These are phyloP conservation scores for Hypholoma fasciculare DNA, from an alignment of 768 basidiomycete genomes.

Conservation along the genomic window DNA sequence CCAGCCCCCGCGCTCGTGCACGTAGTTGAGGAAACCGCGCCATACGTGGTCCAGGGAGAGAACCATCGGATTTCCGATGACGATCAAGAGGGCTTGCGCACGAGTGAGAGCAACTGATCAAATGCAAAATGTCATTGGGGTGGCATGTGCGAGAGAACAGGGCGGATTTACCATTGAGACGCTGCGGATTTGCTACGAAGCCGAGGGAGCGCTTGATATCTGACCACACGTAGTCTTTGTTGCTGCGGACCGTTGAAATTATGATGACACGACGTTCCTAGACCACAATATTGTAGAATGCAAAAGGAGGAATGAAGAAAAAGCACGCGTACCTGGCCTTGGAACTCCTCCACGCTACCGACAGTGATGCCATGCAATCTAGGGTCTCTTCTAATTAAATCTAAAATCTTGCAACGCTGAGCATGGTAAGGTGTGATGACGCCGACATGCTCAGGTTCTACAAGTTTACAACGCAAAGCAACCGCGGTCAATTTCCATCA, in stretches of 20 bases:
- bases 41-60: constrained; percentile 60
- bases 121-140: not conserved
- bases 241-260: constrained; percentile 60
- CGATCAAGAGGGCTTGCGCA: constrained; percentile 60
- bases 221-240: constrained; percentile 44
- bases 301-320: no score
- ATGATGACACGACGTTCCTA: constrained; percentile 61
- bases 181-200: constrained; percentile 54
- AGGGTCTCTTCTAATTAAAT: constrained; percentile 29
- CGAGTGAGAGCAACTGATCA: constrained; percentile 63
- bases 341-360: constrained; percentile 70
- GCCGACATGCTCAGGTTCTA: constrained; percentile 50
- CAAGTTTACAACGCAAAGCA: constrained; percentile 12
- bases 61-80: constrained; percentile 60
- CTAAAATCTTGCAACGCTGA: constrained; percentile 54
- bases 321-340: constrained; percentile 50
- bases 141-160: not conserved
- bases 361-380: constrained; percentile 49
- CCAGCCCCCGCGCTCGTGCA: constrained; percentile 53
- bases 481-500: no score
- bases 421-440: constrained; percentile 71
- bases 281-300: no score
- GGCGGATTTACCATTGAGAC: constrained; percentile 50
- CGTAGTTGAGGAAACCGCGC: constrained; percentile 60
- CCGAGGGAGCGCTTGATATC: constrained; percentile 58